These are phyloP conservation scores for Fragaria iinumae DNA, from an alignment of 306 rosid species.

Conservation along the genomic window DNA sequence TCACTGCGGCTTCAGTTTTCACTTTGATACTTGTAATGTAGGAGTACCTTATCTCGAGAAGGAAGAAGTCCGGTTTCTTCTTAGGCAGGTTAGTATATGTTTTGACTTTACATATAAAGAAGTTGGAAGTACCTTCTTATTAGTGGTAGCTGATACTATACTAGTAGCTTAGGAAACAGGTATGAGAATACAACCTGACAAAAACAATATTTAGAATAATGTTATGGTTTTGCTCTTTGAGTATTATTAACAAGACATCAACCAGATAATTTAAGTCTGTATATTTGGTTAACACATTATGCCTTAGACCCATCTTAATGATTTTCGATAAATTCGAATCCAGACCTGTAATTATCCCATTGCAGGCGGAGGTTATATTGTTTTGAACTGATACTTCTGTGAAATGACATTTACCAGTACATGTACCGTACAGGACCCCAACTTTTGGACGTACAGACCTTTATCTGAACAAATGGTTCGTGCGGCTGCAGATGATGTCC, in stretches of 20 bases:
- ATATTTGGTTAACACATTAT: background rate
- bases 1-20: conserved; percentile 24
- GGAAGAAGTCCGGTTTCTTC: conserved; percentile 95
- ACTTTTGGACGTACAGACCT: conserved; percentile 90
- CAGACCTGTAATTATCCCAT: background rate
- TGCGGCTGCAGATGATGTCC: conserved; percentile 95
- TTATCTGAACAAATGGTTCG: conserved; percentile 91
- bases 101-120: background rate
- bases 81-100: conserved; percentile 73
- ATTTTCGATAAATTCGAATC: background rate
- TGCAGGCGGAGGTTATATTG: background rate
- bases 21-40: conserved; percentile 44
- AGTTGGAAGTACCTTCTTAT: background rate
- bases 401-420: background rate
- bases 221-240: background rate
- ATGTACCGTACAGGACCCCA: conserved; percentile 63
- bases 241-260: conserved; percentile 4
- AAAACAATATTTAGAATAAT: background rate
- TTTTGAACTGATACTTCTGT: background rate
- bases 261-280: background rate
- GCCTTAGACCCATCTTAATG: background rate
- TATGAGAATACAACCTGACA: background rate
- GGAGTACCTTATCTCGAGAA: conserved; percentile 90
- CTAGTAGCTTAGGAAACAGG: background rate
- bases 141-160: background rate